Conservation (phyloP, 345 rosid genomes). For the Linum trigynum region DNA sequence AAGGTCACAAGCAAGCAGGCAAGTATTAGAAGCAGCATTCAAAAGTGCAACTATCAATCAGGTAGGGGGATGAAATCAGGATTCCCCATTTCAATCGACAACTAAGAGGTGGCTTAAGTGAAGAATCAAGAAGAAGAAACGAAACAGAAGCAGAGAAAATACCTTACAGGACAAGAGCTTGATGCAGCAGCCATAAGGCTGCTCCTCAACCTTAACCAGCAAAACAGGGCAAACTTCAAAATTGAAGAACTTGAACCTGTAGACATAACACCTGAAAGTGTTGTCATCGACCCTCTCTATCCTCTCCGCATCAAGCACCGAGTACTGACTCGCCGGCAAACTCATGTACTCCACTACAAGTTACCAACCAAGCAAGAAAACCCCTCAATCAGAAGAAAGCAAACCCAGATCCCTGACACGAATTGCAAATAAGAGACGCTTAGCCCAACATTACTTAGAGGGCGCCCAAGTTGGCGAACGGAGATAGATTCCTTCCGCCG, state of each 20-base stretch:
- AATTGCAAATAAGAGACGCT: neutral
- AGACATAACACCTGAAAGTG: constrained; percentile 78
- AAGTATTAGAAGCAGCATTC: neutral
- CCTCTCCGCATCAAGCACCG: constrained; percentile 96
- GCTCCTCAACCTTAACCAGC: constrained; percentile 83
- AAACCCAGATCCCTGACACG: neutral
- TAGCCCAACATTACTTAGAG: constrained; percentile 54
- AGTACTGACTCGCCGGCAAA: constrained; percentile 95
- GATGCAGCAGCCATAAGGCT: constrained; percentile 84
- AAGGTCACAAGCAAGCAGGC: constrained; percentile 8
- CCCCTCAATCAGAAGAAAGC: neutral
- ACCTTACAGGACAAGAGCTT: constrained; percentile 87
- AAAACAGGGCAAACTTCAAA: constrained; percentile 92
- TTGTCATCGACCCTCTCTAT: constrained; percentile 84
- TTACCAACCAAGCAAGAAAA: neutral
- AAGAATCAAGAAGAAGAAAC: neutral
- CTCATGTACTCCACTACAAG: constrained; percentile 80
- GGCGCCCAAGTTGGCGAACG: constrained; percentile 65
- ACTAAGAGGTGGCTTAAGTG: constrained; percentile 11
- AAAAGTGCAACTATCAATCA: no score
- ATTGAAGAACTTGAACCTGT: constrained; percentile 71
- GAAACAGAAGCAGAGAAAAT: neutral
- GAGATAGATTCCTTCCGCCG: constrained; percentile 70
- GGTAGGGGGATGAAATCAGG: neutral
- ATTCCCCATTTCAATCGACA: neutral